Evolutionary conservation across 2,329 filamentous ascomycete species (phyloP).

Genomic region (Epichloe elymi): DNA sequence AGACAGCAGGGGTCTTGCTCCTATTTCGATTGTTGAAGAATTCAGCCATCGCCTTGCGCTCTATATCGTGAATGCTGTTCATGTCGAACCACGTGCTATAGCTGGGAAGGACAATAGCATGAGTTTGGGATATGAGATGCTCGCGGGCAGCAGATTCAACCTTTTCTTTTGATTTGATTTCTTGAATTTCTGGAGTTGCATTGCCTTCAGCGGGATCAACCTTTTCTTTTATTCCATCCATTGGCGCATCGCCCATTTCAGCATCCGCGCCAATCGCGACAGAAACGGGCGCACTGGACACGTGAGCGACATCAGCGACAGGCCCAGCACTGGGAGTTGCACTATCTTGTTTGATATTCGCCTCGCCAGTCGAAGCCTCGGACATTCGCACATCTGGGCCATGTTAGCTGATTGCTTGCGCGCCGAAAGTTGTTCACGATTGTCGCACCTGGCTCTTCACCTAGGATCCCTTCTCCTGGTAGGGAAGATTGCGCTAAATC

Average conservation of each 20-base stretch:
- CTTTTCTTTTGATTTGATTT: conserved; percentile 62
- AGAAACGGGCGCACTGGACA: conserved; percentile 42
- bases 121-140: conserved; percentile 84
- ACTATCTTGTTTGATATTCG: conserved; percentile 47
- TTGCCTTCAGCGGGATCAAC: conserved; percentile 31
- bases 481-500: conserved; percentile 42
- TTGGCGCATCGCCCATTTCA: conserved; percentile 60
- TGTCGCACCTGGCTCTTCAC: conserved; percentile 33
- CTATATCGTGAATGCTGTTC: conserved; percentile 79
- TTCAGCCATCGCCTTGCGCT: conserved; percentile 88
- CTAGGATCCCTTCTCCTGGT: conserved; percentile 28
- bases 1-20: conserved; percentile 93
- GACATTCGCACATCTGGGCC: conserved; percentile 50
- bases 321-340: conserved; percentile 46
- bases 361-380: conserved; percentile 33
- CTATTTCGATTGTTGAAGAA: conserved; percentile 98
- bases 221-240: conserved; percentile 34
- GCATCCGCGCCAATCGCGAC: conserved; percentile 58
- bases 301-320: conserved; percentile 49
- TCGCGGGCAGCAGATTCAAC: conserved; percentile 79
- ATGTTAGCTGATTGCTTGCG: conserved; percentile 1
- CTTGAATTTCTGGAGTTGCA: conserved; percentile 37
- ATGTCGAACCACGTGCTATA: conserved; percentile 99
- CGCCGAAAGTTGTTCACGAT: no score
- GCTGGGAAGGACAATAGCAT: conserved; percentile 90